Evolutionary conservation across 2,329 filamentous ascomycete species (phyloP).

Genomic region (Phaeophleospora eucalypticola): DNA sequence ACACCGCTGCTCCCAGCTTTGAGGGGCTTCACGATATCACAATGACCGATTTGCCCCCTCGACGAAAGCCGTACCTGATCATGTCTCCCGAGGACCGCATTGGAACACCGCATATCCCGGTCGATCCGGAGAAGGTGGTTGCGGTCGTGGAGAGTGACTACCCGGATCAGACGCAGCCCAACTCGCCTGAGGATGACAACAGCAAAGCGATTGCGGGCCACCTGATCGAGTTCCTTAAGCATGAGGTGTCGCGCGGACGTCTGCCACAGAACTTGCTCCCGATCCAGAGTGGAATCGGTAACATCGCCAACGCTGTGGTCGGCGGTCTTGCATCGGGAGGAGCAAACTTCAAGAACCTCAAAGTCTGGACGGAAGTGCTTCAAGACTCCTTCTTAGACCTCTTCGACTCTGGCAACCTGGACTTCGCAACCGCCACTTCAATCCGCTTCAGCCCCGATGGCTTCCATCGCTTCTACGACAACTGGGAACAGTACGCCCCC

Average conservation of each 20-base stretch:
- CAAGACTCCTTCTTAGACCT: conserved; percentile 92
- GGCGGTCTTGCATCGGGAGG: conserved; percentile 69
- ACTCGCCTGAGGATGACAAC: conserved; percentile 68
- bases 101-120: conserved; percentile 73
- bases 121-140: conserved; percentile 80
- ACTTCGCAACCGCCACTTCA: conserved; percentile 85
- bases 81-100: conserved; percentile 84
- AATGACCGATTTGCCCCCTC: conserved; percentile 77
- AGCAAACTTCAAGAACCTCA: conserved; percentile 80
- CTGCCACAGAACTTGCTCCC: conserved; percentile 74
- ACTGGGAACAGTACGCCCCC: conserved; percentile 73
- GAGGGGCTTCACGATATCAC: conserved; percentile 89
- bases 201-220: conserved; percentile 71
- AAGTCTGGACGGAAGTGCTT: conserved; percentile 90
- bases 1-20: conserved; percentile 78
- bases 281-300: conserved; percentile 83
- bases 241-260: conserved; percentile 75
- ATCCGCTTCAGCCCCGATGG: conserved; percentile 88
- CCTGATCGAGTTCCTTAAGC: conserved; percentile 80
- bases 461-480: conserved; percentile 85
- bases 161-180: conserved; percentile 70
- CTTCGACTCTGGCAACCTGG: conserved; percentile 80
- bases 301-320: conserved; percentile 89
- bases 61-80: conserved; percentile 79
- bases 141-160: conserved; percentile 83